Conservation (phyloP, 2,329 filamentous ascomycete species). For the Monosporascus cannonballus region DNA sequence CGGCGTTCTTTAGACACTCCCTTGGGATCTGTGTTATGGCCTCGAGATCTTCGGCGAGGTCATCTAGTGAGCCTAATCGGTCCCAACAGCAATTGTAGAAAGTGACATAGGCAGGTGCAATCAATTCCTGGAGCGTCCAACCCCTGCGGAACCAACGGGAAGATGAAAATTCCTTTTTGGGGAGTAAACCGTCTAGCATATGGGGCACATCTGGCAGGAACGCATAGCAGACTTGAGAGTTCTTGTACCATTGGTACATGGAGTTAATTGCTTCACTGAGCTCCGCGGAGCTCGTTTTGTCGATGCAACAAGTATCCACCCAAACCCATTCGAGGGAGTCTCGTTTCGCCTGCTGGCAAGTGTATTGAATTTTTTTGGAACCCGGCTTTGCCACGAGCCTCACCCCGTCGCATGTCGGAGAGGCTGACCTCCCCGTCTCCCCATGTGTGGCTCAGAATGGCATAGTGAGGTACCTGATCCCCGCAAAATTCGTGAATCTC, state of each 20-base stretch:
- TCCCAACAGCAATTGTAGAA: no score
- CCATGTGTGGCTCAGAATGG: slow-evolving; percentile 16
- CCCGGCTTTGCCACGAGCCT: neutral
- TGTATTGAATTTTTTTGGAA: neutral
- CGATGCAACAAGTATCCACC: slow-evolving; percentile 2
- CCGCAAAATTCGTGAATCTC: slow-evolving; percentile 10
- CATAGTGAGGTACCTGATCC: slow-evolving; percentile 7
- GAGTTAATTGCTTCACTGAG: slow-evolving; percentile 1
- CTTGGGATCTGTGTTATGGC: no score
- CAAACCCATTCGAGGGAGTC: neutral
- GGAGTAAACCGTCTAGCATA: no score
- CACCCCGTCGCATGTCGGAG: neutral
- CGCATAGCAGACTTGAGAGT: neutral
- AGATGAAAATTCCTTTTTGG: no score
- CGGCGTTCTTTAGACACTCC: no score
- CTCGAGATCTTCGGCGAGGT: neutral
- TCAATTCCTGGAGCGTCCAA: no score
- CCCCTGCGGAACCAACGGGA: no score
- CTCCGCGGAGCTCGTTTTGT: neutral
- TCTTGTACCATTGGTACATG: slow-evolving; percentile 2
- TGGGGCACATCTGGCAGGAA: neutral
- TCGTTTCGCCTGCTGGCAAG: no score
- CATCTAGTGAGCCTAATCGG: neutral
- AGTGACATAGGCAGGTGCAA: no score
- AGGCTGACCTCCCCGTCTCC: slow-evolving; percentile 12